Base-by-base conservation (phyloP, 371 early-diverging fungal species). In the Rhizomucor miehei region DNA sequence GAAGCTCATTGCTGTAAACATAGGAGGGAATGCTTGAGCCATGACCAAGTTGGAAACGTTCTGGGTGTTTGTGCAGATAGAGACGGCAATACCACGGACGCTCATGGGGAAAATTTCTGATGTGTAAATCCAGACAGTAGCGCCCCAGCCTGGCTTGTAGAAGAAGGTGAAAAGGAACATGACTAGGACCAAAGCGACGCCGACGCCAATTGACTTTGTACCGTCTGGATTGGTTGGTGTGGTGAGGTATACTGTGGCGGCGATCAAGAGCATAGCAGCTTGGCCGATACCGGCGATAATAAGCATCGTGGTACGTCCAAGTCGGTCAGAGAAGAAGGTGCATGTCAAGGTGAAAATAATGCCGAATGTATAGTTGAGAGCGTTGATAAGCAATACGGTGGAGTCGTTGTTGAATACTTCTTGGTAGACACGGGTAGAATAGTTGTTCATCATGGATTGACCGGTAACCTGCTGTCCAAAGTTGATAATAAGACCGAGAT, bases 61-160 rank as follows among this genome's bases (percentile, higher is more conserved):
- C 79, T 94, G 92, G 65, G 89, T 75, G 10, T 90, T 82, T 20
- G 94, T 91, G 46, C 88, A 86, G 21, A 90, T 57, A 35, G 88
- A 88, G 48, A 88, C 84, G 47, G 85, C 92, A 67, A 88, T 88
- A 56, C 85, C 81, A 53, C 86, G 83, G 50, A 85, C 73, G 43
- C 79, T 77, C 60, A 80, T 72, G 13, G 90, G 88, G 73, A 81
- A 89, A 62, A 89, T 89, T 62, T 94, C 95, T 17, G 90, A 79
- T 34, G 92, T 90, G 69, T 90, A 90, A 61, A 89, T 88, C 95
- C 93, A 94, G 35, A 85, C 89, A 50, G 89, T 79, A 39, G 94
- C 93, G 14, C 93, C 93, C 92, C 92, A 93, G 25, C 90, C 57
- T 19, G 66, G 66, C 43, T 66, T 66, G 41, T 66, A 66, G 19